phyloP scores from a whole-genome alignment of 805 yeast species.

The Kuraishia cidri region DNA sequence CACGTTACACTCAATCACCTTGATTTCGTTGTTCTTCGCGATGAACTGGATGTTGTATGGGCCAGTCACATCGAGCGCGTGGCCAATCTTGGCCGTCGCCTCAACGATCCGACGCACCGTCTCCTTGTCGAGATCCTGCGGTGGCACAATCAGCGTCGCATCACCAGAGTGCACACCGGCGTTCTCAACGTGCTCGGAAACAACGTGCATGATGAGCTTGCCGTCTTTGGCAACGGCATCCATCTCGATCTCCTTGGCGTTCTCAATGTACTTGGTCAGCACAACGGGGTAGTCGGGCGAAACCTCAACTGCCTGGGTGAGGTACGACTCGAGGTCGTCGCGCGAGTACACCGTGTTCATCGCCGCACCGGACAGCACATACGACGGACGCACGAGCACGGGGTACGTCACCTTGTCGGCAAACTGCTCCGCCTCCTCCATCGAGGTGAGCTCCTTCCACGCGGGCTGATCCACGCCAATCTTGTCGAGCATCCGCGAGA shows the following conservation, averaged over 20 bases:
- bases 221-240: constrained; percentile 98
- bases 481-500: constrained; percentile 92
- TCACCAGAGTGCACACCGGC: constrained; percentile 99
- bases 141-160: constrained; percentile 95
- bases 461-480: constrained; percentile 99
- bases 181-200: constrained; percentile 96
- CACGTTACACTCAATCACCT: constrained; percentile 97
- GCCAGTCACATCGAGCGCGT: constrained; percentile 92
- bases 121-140: constrained; percentile 89
- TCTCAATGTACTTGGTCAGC: constrained; percentile 91
- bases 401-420: constrained; percentile 91
- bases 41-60: constrained; percentile 97
- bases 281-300: constrained; percentile 98
- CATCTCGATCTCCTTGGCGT: constrained; percentile 97
- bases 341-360: constrained; percentile 93
- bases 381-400: constrained; percentile 94
- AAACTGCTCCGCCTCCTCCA: constrained; percentile 85
- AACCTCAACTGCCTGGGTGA: constrained; percentile 93
- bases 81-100: constrained; percentile 94
- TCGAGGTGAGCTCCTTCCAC: constrained; percentile 94
- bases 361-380: constrained; percentile 97
- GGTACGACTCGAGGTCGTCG: constrained; percentile 79
- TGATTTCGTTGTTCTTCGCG: constrained; percentile 90
- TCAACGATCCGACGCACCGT: constrained; percentile 86
- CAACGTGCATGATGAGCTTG: constrained; percentile 91